Base-by-base conservation (phyloP, 257 asterid genomes). In the Solanum arcanum region DNA sequence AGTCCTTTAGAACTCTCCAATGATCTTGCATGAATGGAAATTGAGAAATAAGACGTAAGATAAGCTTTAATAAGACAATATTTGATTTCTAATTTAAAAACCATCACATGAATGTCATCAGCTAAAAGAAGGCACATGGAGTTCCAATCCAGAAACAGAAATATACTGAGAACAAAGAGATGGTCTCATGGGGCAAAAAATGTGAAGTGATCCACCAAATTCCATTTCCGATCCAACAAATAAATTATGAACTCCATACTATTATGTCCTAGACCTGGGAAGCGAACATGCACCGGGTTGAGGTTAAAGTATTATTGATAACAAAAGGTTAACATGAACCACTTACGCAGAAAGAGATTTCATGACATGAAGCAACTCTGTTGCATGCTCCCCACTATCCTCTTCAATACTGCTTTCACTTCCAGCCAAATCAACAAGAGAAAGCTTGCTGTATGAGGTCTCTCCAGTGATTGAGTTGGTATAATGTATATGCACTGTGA, bases 401-500 rank as follows among this genome's bases (percentile, higher is more conserved):
- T 96, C 96, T 83, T 94, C 97, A 42, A 87, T 90, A 77, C 73
- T 86, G 86, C 92, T 91, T 84, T 92, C 98, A 88, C 98, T 95
- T 92, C 97, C 99, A 90, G 99, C 98, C 94, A 97, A 93, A 91
- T 97, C 99, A 90, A 95, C 92, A 60, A 97, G 94, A 90, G 98
- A 92, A 89, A 97, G 98, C 92, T 95, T 97, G 93, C 99, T 97
- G 87, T 94, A 93, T 87, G 88, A 87, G 70, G 91, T 94, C 92
- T 97, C 99, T 88, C 97, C 98, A 70, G 98, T 97, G 93, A 96
- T 92, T 95, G 90, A 81, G 92, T 97, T 97, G 92, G 90, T 91
- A 90, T 94, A 94, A 91, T 95, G 94, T 92, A 94, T 92, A 74
- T 97, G 99, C 89, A 94, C 88, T 87, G 92, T 92, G 91, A 97